A percentile compares a stretch with the other conserved stretches of the same genome.
These are phyloP conservation scores for Vitis riparia DNA, from an alignment of 164 flowering plant genomes.

Conservation along the genomic window DNA sequence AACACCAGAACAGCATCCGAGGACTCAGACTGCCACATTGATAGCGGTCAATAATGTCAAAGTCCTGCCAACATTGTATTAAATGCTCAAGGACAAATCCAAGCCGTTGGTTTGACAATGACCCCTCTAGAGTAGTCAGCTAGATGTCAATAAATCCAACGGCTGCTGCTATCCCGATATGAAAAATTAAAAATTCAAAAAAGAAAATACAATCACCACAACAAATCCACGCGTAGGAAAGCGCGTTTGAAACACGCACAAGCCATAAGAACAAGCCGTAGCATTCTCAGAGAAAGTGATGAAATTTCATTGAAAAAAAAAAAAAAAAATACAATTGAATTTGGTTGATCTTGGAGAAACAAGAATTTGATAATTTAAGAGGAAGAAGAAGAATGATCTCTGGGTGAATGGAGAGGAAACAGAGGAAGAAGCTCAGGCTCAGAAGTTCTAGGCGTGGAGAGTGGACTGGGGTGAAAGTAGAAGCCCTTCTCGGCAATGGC, in stretches of 20 bases:
- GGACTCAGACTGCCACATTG: not conserved
- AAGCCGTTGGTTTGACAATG: not conserved
- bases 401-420: constrained; percentile 52
- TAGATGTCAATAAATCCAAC: not conserved
- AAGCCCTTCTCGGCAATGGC: constrained; percentile 60
- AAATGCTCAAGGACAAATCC: not conserved
- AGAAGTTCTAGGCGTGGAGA: constrained; percentile 39
- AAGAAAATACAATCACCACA: too few species aligned
- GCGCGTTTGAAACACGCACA: too few species aligned
- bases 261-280: too few species aligned
- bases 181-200: too few species aligned
- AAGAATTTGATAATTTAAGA: too few species aligned
- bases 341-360: too few species aligned
- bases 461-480: constrained; percentile 51
- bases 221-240: too few species aligned
- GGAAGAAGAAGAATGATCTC: constrained; percentile 8
- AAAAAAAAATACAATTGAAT: too few species aligned
- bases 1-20: not conserved
- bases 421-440: constrained; percentile 56
- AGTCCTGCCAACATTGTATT: not conserved
- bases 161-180: not conserved
- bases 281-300: too few species aligned
- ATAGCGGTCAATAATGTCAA: not conserved
- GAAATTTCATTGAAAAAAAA: too few species aligned
- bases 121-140: not conserved